These are phyloP conservation scores for Candida parachauliodes DNA, from an alignment of 805 yeast species.

Conservation along the genomic window DNA sequence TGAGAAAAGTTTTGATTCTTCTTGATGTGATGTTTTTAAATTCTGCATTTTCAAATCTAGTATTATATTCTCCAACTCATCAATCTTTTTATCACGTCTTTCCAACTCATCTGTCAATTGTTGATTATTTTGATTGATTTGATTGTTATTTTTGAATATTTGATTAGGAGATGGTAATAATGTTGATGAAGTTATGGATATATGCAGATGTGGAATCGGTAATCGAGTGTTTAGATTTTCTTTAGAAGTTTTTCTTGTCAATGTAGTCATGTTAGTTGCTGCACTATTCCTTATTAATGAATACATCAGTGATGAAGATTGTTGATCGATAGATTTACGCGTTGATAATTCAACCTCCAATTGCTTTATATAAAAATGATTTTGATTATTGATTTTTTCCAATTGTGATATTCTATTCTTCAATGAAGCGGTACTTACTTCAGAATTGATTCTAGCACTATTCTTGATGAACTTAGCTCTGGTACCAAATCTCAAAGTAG, in stretches of 20 bases:
- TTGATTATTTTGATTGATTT: neutral
- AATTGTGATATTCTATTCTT: conserved; percentile 35
- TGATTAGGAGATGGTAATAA: conserved; percentile 6
- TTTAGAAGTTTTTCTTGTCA: conserved; percentile 2
- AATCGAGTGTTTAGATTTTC: conserved; percentile 3
- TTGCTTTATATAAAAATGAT: conserved; percentile 29
- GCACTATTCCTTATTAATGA: neutral
- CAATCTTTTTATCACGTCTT: conserved; percentile 26
- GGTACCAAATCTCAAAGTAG: conserved; percentile 84
- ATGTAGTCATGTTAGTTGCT: neutral
- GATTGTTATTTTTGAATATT: neutral
- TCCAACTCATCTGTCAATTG: conserved; percentile 18
- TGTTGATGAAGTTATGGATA: neutral
- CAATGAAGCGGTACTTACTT: conserved; percentile 49
- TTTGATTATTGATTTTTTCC: conserved; percentile 28
- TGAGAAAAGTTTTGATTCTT: conserved; percentile 46
- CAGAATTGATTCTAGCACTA: conserved; percentile 60
- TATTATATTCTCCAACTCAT: conserved; percentile 26
- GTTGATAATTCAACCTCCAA: conserved; percentile 39
- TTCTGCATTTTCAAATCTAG: conserved; percentile 27
- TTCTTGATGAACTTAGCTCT: conserved; percentile 80
- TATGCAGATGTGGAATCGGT: conserved; percentile 4
- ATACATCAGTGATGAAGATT: conserved; percentile 1
- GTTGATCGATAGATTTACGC: conserved; percentile 22
- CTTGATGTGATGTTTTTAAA: conserved; percentile 32